Base-by-base conservation (phyloP, 2,329 filamentous ascomycete species). In the Diaporthe aspalathi region DNA sequence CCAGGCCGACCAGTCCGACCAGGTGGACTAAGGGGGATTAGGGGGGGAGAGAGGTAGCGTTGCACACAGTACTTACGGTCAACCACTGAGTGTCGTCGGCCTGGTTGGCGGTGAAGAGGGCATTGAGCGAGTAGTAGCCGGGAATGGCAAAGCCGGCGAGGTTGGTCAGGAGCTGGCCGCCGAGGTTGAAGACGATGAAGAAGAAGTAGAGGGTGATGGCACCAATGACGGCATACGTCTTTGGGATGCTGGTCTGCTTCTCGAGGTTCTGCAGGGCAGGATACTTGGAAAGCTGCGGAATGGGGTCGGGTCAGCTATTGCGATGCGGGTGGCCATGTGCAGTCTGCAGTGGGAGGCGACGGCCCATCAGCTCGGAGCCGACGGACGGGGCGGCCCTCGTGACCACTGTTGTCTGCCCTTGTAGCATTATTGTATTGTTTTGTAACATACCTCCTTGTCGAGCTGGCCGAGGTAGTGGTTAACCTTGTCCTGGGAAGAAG, bases 121-220 rank as follows among this genome's bases (percentile, higher is more conserved):
- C 93, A 76, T 89, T 85, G 70, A 96, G 85, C 45, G 93, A 95
- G 84, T 95, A 97, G 87, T 96, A 96, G 73, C 90, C 91, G 32
- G 94, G 94, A 74, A 97, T 88, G 77, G 93, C 84, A 81, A 96
- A 96, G 74, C 94, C 94, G 76, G 93, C 93, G 76, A 94, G 84
- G 86, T 97, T 97, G 84, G 94, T 94, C 77, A 97, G 87, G 79
- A 96, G 92, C 84, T 95, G 93, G 77, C 94, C 93, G 75, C 92
- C 94, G 75, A 96, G 92, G 89, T 97, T 97, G 88, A 97, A 94
- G 85, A 96, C 91, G 84, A 96, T 93, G 77, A 96, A 90, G 86
- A 95, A 94, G 85, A 96, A 94, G 88, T 97, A 97, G 76, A 95
- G 89, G 66, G 91, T 91, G 73, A 83, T 91, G 71, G 94, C 80